Percentiles rank a stretch among this genome's conserved stretches.
phyloP scores from a whole-genome alignment of 2,329 filamentous ascomycete genomes.

The Ceratocystis cacaofunesta region DNA sequence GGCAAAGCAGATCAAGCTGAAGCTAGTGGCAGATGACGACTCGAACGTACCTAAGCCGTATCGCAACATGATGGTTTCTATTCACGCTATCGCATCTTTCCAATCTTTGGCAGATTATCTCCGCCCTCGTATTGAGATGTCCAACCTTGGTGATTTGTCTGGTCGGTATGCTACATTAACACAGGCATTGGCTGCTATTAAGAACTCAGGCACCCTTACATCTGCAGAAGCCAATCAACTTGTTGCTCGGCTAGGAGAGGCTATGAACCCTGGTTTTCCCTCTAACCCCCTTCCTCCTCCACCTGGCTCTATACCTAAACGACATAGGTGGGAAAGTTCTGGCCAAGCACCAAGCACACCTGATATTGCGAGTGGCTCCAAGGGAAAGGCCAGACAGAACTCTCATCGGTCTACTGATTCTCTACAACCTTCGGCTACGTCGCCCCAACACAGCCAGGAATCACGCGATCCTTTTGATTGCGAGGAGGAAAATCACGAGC shows the following conservation, averaged over 20 bases:
- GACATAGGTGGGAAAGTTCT: background rate
- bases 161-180: slow-evolving; percentile 51
- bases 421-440: background rate
- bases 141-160: slow-evolving; percentile 27
- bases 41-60: slow-evolving; percentile 80
- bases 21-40: slow-evolving; percentile 75
- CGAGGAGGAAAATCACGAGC: slow-evolving; percentile 76
- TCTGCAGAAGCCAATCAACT: slow-evolving; percentile 24
- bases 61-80: slow-evolving; percentile 92
- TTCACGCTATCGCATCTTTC: slow-evolving; percentile 95
- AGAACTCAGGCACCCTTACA: slow-evolving; percentile 42
- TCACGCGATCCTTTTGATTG: slow-evolving; percentile 68
- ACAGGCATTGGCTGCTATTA: slow-evolving; percentile 59
- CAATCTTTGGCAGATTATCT: slow-evolving; percentile 94
- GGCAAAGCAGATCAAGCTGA: slow-evolving; percentile 83
- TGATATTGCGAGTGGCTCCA: slow-evolving; percentile 1
- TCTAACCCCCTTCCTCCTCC: background rate
- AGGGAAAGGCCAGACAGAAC: slow-evolving; percentile 36
- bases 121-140: slow-evolving; percentile 55
- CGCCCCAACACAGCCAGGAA: slow-evolving; percentile 38
- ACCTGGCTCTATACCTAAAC: background rate
- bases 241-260: slow-evolving; percentile 16
- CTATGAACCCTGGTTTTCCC: background rate
- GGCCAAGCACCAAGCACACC: background rate
- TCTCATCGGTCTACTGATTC: slow-evolving; percentile 34